Percentiles rank a stretch among this genome's conserved stretches.
phyloP scores from a whole-genome alignment of 257 asterid genomes.

The Capsicum baccatum region DNA sequence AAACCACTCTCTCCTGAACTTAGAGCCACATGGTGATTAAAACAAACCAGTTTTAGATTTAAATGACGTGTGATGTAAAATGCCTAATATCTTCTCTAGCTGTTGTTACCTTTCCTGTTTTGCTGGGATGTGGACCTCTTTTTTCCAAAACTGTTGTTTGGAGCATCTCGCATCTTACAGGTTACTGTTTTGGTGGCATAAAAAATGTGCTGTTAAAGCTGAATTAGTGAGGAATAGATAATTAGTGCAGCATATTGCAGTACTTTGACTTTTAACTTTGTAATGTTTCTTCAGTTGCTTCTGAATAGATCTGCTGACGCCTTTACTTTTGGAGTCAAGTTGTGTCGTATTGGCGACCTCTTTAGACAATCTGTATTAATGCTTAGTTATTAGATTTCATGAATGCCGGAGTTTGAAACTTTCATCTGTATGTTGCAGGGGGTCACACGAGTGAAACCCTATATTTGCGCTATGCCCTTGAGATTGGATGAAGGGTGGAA shows the following conservation, averaged over 20 bases:
- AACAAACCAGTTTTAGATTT: neutral
- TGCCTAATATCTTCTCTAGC: neutral
- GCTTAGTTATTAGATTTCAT: neutral
- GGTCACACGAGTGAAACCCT: slow-evolving; percentile 90
- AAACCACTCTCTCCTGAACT: neutral
- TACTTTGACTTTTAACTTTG: slow-evolving; percentile 6
- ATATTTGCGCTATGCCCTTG: slow-evolving; percentile 94
- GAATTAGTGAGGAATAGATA: slow-evolving; percentile 8
- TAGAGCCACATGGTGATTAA: neutral
- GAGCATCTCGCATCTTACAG: neutral
- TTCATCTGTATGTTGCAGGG: slow-evolving; percentile 53
- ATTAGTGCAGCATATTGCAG: neutral
- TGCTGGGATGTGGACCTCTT: neutral
- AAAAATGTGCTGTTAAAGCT: neutral
- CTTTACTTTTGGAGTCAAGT: neutral
- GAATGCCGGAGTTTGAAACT: neutral
- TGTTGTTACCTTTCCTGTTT: slow-evolving; percentile 14
- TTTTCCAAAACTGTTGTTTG: neutral
- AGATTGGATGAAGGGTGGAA: slow-evolving; percentile 96
- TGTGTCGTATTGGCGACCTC: neutral
- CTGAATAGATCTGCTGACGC: neutral
- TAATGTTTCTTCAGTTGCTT: neutral
- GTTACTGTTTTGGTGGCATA: neutral
- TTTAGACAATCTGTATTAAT: neutral
- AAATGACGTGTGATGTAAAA: neutral